Evolutionary conservation across 495 filamentous ascomycete genomes (phyloP), one percentile per base, ranked within the genome.

Genomic region (Neurospora sp.): DNA sequence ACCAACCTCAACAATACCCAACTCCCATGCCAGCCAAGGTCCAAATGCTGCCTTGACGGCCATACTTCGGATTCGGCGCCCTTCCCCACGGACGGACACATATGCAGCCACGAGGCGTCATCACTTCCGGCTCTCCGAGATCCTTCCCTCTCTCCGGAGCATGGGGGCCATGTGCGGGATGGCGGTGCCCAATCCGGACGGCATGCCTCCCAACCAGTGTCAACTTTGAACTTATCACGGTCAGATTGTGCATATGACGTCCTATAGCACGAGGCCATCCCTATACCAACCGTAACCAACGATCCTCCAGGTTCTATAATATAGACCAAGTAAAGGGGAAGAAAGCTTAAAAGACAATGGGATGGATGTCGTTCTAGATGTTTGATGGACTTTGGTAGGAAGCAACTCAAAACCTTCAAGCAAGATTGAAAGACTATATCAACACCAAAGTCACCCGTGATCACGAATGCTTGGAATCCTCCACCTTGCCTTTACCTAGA

Each of bases 61-160:
- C 0, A 0, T 59, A 59, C 48, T 27, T 59, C 20, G 48, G 48
- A 31, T 59, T 14, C 20, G 6, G 12, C 5, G 14, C 27, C 20
- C 53, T 31, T 61, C 1, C 53, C 53, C 53, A 61, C 12, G 53
- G 6, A 31, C 53, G 53, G 53, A 18, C 27, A 31, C 12, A 37
- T 65, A 35, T 35, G 53, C 53, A 65, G 53, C 53, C 27, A 65
- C 53, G 27, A 65, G 53, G 53, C 53, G 27, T 65, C 14, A 35
- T 65, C 53, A 65, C 53, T 65, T 77, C 72, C 74, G 74, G 74
- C 31, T 71, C 71, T 40, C 76, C 74, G 76, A 74, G 41, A 70
- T 69, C 68, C 69, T 74, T 76, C 76, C 74, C 22, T 74, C 68
- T 69, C 71, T 22, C 76, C 76, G 76, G 72, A 65, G 53, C 53